Conservation (phyloP, 1,284 basidiomycete genomes). For the Leccinum huronense region DNA sequence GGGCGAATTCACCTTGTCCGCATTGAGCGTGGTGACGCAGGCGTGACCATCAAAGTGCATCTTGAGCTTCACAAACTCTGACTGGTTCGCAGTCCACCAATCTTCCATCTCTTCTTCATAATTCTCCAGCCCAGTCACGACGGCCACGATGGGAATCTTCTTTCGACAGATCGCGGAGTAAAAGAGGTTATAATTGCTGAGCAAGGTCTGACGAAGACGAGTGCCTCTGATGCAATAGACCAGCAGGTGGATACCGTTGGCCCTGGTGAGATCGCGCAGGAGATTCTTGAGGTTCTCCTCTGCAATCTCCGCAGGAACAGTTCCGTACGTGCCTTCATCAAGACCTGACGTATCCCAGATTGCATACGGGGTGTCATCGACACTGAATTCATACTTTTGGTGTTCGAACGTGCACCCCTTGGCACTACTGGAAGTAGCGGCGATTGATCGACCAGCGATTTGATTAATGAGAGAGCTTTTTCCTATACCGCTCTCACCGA, state of each 20-base stretch:
- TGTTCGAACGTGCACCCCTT: conserved; percentile 34
- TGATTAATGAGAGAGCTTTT: conserved; percentile 35
- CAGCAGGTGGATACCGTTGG: conserved; percentile 30
- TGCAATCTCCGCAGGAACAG: conserved; percentile 31
- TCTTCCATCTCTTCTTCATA: conserved; percentile 31
- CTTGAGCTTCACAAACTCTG: conserved; percentile 25
- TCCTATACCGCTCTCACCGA: conserved; percentile 32
- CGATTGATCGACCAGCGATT: conserved; percentile 34
- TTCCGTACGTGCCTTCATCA: conserved; percentile 31
- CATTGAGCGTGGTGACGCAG: conserved; percentile 31
- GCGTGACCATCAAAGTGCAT: conserved; percentile 35
- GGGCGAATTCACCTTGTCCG: conserved; percentile 32
- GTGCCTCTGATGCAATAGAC: conserved; percentile 33
- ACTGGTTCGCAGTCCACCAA: conserved; percentile 33
- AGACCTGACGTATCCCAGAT: conserved; percentile 35
- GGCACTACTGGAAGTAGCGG: conserved; percentile 28
- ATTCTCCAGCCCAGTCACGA: conserved; percentile 33
- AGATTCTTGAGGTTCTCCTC: conserved; percentile 29
- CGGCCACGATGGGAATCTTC: conserved; percentile 32
- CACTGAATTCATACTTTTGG: conserved; percentile 29
- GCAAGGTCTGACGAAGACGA: conserved; percentile 23
- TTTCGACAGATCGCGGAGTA: conserved; percentile 35
- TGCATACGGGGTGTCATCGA: conserved; percentile 22
- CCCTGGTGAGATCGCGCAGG: conserved; percentile 25
- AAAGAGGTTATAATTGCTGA: conserved; percentile 36